A percentile compares a stretch with the other conserved stretches of the same genome.
Evolutionary conservation across 805 yeast genomes (phyloP).

Genomic region (Middelhovenomyces tepae): DNA sequence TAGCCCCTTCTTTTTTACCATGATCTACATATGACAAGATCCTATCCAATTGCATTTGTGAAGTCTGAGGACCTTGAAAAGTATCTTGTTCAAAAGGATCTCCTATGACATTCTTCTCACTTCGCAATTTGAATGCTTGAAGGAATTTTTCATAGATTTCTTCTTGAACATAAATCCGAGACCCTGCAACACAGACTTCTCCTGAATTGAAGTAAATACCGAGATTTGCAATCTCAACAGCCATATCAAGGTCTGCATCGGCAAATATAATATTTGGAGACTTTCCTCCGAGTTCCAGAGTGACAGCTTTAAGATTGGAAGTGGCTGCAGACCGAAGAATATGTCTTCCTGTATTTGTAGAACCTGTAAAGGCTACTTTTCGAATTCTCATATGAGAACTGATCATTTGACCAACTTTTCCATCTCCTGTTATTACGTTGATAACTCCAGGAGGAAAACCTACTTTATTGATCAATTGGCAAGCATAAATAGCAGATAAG

Average conservation of each 20-base stretch:
- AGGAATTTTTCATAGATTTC: slow-evolving; percentile 69
- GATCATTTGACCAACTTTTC: slow-evolving; percentile 59
- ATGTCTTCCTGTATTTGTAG: slow-evolving; percentile 78
- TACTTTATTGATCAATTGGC: slow-evolving; percentile 49
- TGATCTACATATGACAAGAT: slow-evolving; percentile 64
- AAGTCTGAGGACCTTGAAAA: slow-evolving; percentile 88
- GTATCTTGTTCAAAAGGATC: slow-evolving; percentile 67
- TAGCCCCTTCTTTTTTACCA: slow-evolving; percentile 81
- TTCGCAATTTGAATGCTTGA: slow-evolving; percentile 43
- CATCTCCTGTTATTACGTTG: slow-evolving; percentile 64
- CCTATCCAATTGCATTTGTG: slow-evolving; percentile 65
- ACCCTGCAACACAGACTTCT: slow-evolving; percentile 93
- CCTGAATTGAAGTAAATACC: slow-evolving; percentile 94
- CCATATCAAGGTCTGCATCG: slow-evolving; percentile 72
- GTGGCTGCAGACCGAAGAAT: slow-evolving; percentile 73
- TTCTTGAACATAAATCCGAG: slow-evolving; percentile 84
- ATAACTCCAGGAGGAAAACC: slow-evolving; percentile 74
- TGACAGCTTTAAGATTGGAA: slow-evolving; percentile 70
- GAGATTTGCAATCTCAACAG: slow-evolving; percentile 61
- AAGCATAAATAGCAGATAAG: slow-evolving; percentile 54
- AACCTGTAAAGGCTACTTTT: slow-evolving; percentile 92
- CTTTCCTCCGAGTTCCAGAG: slow-evolving; percentile 93
- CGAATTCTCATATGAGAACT: slow-evolving; percentile 57
- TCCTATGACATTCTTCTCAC: slow-evolving; percentile 46
- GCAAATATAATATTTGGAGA: slow-evolving; percentile 84